A percentile compares a stretch with the other conserved stretches of the same genome.
These are phyloP conservation scores for Podaxis mareebaensis DNA, from an alignment of 768 basidiomycete genomes.

Conservation along the genomic window DNA sequence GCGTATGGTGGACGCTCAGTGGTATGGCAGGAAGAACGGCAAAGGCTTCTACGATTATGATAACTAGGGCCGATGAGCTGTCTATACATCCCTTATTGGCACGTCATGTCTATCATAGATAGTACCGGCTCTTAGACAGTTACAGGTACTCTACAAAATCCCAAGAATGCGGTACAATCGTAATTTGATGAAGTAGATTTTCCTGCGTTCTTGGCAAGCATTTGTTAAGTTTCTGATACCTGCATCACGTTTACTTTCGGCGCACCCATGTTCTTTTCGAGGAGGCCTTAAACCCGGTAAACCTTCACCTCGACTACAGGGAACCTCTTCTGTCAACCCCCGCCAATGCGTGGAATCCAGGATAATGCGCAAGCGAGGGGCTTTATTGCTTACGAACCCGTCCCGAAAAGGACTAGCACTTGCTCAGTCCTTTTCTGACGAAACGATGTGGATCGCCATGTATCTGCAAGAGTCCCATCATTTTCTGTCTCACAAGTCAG, in stretches of 20 bases:
- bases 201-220: neutral
- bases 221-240: neutral
- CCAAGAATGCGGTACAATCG: neutral
- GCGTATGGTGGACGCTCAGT: slow-evolving; percentile 95
- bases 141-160: neutral
- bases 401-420: too few relatives aligned
- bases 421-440: too few relatives aligned
- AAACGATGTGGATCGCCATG: too few relatives aligned
- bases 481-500: too few relatives aligned
- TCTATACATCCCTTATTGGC: neutral
- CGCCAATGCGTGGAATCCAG: neutral
- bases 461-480: too few relatives aligned
- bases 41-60: slow-evolving; percentile 93
- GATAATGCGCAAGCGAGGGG: neutral
- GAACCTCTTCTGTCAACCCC: neutral
- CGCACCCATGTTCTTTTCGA: neutral
- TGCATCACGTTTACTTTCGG: too few relatives aligned
- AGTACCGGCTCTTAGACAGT: neutral
- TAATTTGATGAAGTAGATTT: neutral
- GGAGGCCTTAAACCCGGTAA: neutral
- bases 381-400: neutral
- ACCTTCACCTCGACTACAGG: neutral
- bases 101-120: neutral
- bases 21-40: slow-evolving; percentile 90
- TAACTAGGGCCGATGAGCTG: slow-evolving; percentile 17